phyloP scores from a whole-genome alignment of 2,329 filamentous ascomycete genomes.

The Aplosporella prunicola region DNA sequence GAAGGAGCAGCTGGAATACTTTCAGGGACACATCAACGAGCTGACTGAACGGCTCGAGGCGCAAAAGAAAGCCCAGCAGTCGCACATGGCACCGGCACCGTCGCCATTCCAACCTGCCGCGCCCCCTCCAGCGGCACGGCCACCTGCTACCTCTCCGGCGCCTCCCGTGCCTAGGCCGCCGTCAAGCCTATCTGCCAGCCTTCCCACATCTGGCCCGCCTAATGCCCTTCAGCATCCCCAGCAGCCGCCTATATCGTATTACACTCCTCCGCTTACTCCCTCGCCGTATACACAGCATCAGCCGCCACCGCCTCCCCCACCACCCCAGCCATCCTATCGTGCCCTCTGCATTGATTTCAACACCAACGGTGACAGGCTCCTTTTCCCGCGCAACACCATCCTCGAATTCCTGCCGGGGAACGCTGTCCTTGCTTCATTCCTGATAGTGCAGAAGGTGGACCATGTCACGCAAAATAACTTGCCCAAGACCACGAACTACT shows the following conservation, averaged over 20 bases:
- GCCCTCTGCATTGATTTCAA: constrained; percentile 31
- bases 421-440: constrained; percentile 63
- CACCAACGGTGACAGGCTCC: constrained; percentile 58
- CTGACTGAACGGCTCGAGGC: constrained; percentile 48
- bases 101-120: background rate
- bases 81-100: background rate
- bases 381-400: constrained; percentile 71
- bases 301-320: constrained; percentile 4
- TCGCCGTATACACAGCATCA: constrained; percentile 4
- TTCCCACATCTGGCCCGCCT: background rate
- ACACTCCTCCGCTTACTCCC: constrained; percentile 4
- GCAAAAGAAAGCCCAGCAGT: constrained; percentile 23
- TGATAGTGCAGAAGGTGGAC: constrained; percentile 39
- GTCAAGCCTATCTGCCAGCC: background rate
- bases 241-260: constrained; percentile 10
- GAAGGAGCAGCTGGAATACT: constrained; percentile 61
- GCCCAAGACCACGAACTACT: constrained; percentile 46
- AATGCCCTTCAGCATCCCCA: constrained; percentile 5
- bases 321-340: constrained; percentile 5
- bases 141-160: background rate
- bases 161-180: background rate
- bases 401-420: constrained; percentile 56
- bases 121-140: background rate
- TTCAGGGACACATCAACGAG: constrained; percentile 73
- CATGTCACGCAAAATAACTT: constrained; percentile 37